A percentile compares a stretch with the other conserved stretches of the same genome.
These are phyloP conservation scores for Aquilaria yunnanensis DNA, from an alignment of 345 rosid genomes.

Conservation along the genomic window DNA sequence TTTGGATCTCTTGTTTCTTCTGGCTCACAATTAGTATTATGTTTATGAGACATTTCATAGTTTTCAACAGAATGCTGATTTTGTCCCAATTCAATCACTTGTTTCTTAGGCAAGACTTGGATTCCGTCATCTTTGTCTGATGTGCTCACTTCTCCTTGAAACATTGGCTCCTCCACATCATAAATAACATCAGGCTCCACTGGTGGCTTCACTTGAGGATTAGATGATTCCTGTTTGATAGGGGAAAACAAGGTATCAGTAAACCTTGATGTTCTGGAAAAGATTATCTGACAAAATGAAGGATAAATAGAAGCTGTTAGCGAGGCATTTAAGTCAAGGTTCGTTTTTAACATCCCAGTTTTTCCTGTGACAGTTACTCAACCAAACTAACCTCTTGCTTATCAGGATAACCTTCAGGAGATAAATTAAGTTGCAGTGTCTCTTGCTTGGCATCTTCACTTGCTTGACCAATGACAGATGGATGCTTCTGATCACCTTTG, in stretches of 20 bases:
- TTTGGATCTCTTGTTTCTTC: slow-evolving; percentile 8
- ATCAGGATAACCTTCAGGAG: slow-evolving; percentile 14
- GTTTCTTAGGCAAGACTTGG: slow-evolving; percentile 4
- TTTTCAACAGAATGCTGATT: slow-evolving; percentile 7
- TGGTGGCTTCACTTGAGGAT: slow-evolving; percentile 19
- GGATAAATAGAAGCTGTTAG: too few relatives aligned
- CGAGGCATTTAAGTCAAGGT: too few relatives aligned
- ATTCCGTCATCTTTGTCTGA: slow-evolving; percentile 9
- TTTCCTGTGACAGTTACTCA: too few relatives aligned
- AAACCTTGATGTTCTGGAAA: neutral
- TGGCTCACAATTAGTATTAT: neutral
- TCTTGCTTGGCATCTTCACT: slow-evolving; percentile 14
- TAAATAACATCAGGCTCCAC: slow-evolving; percentile 25
- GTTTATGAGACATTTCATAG: slow-evolving; percentile 6
- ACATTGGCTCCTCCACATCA: slow-evolving; percentile 13
- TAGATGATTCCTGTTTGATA: slow-evolving; percentile 28
- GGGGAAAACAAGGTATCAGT: slow-evolving; percentile 1
- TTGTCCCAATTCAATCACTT: too few relatives aligned
- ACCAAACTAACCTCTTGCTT: slow-evolving; percentile 33
- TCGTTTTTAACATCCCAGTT: too few relatives aligned
- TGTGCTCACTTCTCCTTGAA: slow-evolving; percentile 1
- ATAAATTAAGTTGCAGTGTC: slow-evolving; percentile 10
- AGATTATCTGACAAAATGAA: neutral
- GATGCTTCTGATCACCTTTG: slow-evolving; percentile 10
- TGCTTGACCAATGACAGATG: slow-evolving; percentile 9